Conservation (phyloP, 768 basidiomycete species). For the Fomitopsis serialis region DNA sequence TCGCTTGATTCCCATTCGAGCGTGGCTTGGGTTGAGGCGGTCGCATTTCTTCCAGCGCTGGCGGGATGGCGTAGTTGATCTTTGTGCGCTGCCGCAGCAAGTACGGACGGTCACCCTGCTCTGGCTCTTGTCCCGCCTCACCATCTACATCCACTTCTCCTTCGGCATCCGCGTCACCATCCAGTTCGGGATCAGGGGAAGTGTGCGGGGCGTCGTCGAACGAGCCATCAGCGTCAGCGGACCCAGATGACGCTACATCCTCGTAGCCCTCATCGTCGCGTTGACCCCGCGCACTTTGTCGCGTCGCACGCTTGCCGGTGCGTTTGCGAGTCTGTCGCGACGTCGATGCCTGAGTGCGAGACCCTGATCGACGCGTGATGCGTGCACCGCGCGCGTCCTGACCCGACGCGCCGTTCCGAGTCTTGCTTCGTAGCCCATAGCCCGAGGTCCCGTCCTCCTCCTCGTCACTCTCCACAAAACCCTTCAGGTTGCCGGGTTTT, state of each 20-base stretch:
- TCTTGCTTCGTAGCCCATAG: slow-evolving; percentile 35
- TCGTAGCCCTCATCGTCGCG: slow-evolving; percentile 51
- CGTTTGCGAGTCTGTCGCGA: slow-evolving; percentile 16
- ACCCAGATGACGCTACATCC: slow-evolving; percentile 41
- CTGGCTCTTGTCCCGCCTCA: slow-evolving; percentile 37
- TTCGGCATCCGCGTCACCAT: slow-evolving; percentile 36
- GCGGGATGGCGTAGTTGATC: slow-evolving; percentile 80
- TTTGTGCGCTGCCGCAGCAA: slow-evolving; percentile 55
- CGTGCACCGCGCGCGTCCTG: slow-evolving; percentile 20
- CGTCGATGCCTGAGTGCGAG: slow-evolving; percentile 16
- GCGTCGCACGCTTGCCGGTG: slow-evolving; percentile 14
- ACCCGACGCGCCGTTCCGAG: slow-evolving; percentile 26
- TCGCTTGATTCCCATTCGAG: slow-evolving; percentile 15
- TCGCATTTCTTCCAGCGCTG: slow-evolving; percentile 68
- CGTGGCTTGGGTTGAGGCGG: slow-evolving; percentile 38
- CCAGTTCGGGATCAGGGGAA: slow-evolving; percentile 30
- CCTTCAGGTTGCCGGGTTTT: slow-evolving; percentile 21
- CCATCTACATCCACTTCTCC: slow-evolving; percentile 37
- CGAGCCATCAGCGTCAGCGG: slow-evolving; percentile 52
- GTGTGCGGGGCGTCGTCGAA: slow-evolving; percentile 48
- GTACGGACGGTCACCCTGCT: slow-evolving; percentile 57
- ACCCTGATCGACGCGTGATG: slow-evolving; percentile 19
- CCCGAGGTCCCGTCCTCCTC: slow-evolving; percentile 15
- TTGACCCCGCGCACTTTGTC: slow-evolving; percentile 19
- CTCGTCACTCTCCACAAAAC: slow-evolving; percentile 40